Percentiles rank a stretch among this genome's conserved stretches.
Conservation (phyloP, 106 monocot species). For the Allium cepa region DNA sequence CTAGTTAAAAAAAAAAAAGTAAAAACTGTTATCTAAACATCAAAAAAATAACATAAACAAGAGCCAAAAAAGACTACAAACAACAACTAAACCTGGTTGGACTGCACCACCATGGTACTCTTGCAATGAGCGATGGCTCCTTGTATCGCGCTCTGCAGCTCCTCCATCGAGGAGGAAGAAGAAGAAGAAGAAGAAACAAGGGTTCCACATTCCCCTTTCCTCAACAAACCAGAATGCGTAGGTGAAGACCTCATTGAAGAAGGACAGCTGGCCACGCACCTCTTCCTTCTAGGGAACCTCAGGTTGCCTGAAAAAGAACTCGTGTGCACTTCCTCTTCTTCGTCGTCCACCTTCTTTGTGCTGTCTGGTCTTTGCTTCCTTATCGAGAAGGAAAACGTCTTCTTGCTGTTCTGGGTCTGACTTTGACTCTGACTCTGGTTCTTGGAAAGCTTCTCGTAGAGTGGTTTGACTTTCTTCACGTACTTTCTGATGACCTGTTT, state of each 20-base stretch:
- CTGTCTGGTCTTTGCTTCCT: slow-evolving; percentile 20
- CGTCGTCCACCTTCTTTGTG: slow-evolving; percentile 4
- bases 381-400: slow-evolving; percentile 55
- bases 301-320: slow-evolving; percentile 78
- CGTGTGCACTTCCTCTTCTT: slow-evolving; percentile 12
- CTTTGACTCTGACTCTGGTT: slow-evolving; percentile 15
- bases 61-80: too few species aligned
- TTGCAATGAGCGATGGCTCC: slow-evolving; percentile 93
- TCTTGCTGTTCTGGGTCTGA: slow-evolving; percentile 36
- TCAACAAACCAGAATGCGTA: slow-evolving; percentile 64
- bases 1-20: too few species aligned
- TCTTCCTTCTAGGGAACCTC: slow-evolving; percentile 35
- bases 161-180: slow-evolving; percentile 69
- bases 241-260: slow-evolving; percentile 90
- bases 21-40: too few species aligned
- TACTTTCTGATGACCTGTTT: slow-evolving; percentile 85
- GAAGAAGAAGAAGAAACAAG: neutral
- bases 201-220: neutral
- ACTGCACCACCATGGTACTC: slow-evolving; percentile 34
- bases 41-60: too few species aligned
- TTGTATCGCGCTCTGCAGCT: slow-evolving; percentile 86
- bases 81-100: too few species aligned
- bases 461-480: slow-evolving; percentile 73
- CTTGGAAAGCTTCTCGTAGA: slow-evolving; percentile 62
- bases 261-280: slow-evolving; percentile 56